Evolutionary conservation across 805 yeast species (phyloP), one percentile per base, ranked within the genome.

Genomic region (Ogataea kodamae): DNA sequence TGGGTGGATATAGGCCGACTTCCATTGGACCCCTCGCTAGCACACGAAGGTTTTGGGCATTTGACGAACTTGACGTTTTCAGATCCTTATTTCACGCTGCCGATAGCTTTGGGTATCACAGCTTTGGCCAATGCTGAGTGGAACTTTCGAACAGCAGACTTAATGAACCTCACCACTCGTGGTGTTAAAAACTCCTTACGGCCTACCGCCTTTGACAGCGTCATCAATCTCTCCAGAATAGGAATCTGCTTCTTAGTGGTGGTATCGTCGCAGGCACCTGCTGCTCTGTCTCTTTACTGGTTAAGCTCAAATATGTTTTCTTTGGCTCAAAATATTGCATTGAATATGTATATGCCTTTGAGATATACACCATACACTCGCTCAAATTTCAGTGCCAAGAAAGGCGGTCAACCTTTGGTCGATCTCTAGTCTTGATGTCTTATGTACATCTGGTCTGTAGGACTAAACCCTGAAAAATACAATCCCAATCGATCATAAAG

Each of bases 271-370:
- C 92, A 88, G 49, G 94, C 95, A 0, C 95, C 97, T 0, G 65
- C 80, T 18, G 86, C 94, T 0, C 62, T 89, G 21, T 75, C 81
- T 0, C 54, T 87, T n/a, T 90, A 89, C 60, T 90, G 97, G 98
- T 70, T 86, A 18, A 77, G 90, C 28, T 87, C 96, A 0, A 89
- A 87, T 53, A 47, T 70, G 4, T 89, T 69, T 53, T 88, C 97
- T 2, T 61, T 85, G 39, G 41, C 74, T 0, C 97, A 90, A 49
- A 90, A 89, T 54, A 55, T 81, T 9, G 40, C 82, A 11, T 61
- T 90, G 50, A 92, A 89, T 51, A 62, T 65, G 47, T 57, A 67
- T 21, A 61, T 81, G 52, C 95, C 95, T 1, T 62, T 80, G 14
- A 57, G 65, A 29, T 68, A 62, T 46, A 61, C 72, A 3, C 77